Evolutionary conservation across 306 rosid genomes (phyloP).

Genomic region (Albizia julibrissin): DNA sequence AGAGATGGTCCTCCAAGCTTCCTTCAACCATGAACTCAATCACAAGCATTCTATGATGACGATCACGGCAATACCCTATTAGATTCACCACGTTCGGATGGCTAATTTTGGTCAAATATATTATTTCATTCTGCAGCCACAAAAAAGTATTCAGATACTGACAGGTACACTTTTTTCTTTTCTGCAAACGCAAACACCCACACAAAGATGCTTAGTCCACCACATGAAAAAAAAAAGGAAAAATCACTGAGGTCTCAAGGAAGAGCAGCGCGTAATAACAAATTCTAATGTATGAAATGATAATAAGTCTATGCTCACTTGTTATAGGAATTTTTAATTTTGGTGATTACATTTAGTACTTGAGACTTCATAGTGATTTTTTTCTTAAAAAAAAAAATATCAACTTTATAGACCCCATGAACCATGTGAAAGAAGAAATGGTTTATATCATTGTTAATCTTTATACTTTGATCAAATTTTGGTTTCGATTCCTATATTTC

Average conservation of each 20-base stretch:
- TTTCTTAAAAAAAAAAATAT: too few relatives aligned
- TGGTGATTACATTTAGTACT: too few relatives aligned
- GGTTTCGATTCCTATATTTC: too few relatives aligned
- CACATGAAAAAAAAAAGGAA: neutral
- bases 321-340: too few relatives aligned
- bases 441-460: too few relatives aligned
- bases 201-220: neutral
- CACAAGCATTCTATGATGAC: conserved; percentile 53
- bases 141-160: conserved; percentile 9
- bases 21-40: conserved; percentile 61
- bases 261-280: neutral
- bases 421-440: neutral
- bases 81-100: conserved; percentile 65
- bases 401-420: neutral
- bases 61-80: conserved; percentile 55
- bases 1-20: conserved; percentile 54
- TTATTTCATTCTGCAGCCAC: conserved; percentile 52
- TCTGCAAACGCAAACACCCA: neutral
- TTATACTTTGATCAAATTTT: too few relatives aligned
- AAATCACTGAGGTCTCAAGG: neutral
- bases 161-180: neutral
- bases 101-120: conserved; percentile 40
- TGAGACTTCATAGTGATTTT: neutral
- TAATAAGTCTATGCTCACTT: neutral
- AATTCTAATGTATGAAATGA: too few relatives aligned